These are phyloP conservation scores for Moricandia arvensis DNA, from an alignment of 345 rosid species.

Conservation along the genomic window DNA sequence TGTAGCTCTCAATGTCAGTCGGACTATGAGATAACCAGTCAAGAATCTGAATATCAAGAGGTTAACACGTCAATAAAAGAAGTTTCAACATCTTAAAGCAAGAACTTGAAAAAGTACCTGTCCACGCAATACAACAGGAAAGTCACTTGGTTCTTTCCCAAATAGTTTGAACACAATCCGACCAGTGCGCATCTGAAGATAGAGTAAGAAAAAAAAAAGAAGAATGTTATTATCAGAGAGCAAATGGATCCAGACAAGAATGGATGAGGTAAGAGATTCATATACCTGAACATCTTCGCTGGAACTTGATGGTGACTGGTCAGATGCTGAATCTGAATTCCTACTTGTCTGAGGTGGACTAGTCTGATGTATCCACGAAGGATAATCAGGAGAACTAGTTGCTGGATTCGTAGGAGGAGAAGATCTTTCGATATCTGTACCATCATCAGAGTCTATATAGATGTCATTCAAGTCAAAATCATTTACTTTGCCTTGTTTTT, in stretches of 20 bases:
- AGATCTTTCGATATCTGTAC: slow-evolving; percentile 64
- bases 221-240: slow-evolving; percentile 12
- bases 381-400: slow-evolving; percentile 71
- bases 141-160: slow-evolving; percentile 94
- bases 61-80: slow-evolving; percentile 4
- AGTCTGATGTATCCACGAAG: slow-evolving; percentile 87
- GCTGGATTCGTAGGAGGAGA: slow-evolving; percentile 60
- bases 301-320: slow-evolving; percentile 94
- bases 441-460: slow-evolving; percentile 82
- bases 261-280: slow-evolving; percentile 8
- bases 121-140: slow-evolving; percentile 76
- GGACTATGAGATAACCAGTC: slow-evolving; percentile 96
- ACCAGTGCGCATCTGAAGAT: slow-evolving; percentile 85
- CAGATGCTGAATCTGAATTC: slow-evolving; percentile 95
- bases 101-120: slow-evolving; percentile 52
- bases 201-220: background rate
- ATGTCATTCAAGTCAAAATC: slow-evolving; percentile 91
- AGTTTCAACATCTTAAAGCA: slow-evolving; percentile 20
- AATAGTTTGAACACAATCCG: slow-evolving; percentile 90
- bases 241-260: slow-evolving; percentile 1
- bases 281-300: slow-evolving; percentile 88
- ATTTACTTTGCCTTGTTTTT: slow-evolving; percentile 58
- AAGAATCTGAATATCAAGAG: slow-evolving; percentile 66
- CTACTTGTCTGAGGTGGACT: slow-evolving; percentile 97
- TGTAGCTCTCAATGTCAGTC: slow-evolving; percentile 97